These are phyloP conservation scores for Colletotrichum sp. DNA, from an alignment of 2,329 filamentous ascomycete species.

Conservation along the genomic window DNA sequence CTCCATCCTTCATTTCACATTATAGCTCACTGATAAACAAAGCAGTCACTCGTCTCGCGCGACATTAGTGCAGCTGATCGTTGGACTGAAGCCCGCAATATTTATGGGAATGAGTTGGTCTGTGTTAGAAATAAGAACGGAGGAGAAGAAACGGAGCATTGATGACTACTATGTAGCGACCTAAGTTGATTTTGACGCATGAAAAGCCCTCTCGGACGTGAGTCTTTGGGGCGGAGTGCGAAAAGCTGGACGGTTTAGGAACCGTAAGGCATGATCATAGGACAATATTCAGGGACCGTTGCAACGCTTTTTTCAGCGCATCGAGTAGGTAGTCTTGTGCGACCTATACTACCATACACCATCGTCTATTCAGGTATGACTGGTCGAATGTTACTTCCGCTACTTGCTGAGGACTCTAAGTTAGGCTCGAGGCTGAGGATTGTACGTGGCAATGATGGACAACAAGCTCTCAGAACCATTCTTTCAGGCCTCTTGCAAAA, in stretches of 20 bases:
- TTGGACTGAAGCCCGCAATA: too few relatives aligned
- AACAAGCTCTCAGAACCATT: not conserved
- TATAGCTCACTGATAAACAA: not conserved
- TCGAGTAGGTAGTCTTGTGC: not conserved
- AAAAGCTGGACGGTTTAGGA: not conserved
- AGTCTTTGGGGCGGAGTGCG: accelerated
- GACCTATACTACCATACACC: too few relatives aligned
- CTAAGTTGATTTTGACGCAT: too few relatives aligned
- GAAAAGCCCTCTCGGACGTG: not conserved
- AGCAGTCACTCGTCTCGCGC: accelerated
- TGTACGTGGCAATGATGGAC: accelerated
- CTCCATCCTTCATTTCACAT: not conserved
- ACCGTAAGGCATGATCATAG: not conserved
- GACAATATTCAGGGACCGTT: not conserved
- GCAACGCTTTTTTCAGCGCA: not conserved
- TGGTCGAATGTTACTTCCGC: not conserved
- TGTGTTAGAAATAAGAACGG: too few relatives aligned
- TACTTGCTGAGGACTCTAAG: not conserved
- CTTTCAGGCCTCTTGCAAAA: accelerated
- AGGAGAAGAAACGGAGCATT: not conserved
- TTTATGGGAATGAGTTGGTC: accelerated
- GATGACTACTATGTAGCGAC: too few relatives aligned
- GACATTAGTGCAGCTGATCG: too few relatives aligned
- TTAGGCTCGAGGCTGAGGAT: accelerated
- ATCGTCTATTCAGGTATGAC: not conserved